Evolutionary conservation across 495 filamentous ascomycete species (phyloP).

Genomic region (Neohortaea acidophila): DNA sequence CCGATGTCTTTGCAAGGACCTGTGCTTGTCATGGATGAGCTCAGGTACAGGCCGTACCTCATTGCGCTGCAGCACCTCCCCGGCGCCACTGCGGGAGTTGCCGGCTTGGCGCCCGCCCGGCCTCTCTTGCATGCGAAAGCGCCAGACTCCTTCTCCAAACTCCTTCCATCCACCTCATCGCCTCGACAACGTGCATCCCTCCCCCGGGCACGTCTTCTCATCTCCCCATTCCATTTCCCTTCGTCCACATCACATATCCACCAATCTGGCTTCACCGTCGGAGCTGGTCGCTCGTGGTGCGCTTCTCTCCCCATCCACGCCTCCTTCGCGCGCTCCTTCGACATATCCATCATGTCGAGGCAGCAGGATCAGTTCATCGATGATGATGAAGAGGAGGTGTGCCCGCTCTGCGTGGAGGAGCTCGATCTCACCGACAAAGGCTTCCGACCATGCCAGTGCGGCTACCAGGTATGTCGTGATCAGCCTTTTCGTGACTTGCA

Average conservation of each 20-base stretch:
- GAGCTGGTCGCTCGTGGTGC: neutral
- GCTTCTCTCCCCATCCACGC: neutral
- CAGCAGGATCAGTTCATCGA: slow-evolving; percentile 95
- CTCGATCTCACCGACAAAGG: slow-evolving; percentile 94
- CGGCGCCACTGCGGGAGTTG: too few species aligned
- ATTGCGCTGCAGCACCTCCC: too few species aligned
- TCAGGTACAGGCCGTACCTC: too few species aligned
- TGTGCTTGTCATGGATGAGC: too few species aligned
- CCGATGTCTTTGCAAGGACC: too few species aligned
- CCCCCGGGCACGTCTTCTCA: neutral
- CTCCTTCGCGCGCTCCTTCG: neutral
- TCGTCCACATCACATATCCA: too few species aligned
- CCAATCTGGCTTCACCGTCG: slow-evolving; percentile 10
- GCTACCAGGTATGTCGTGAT: slow-evolving; percentile 64
- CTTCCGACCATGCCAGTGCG: slow-evolving; percentile 94
- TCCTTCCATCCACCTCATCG: neutral
- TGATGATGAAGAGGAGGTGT: slow-evolving; percentile 69
- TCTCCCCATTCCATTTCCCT: neutral
- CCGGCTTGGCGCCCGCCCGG: too few species aligned
- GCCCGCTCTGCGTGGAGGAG: slow-evolving; percentile 95
- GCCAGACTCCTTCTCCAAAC: slow-evolving; percentile 2
- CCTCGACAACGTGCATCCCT: neutral
- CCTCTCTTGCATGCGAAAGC: too few species aligned
- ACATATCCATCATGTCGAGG: slow-evolving; percentile 38
- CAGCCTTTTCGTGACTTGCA: neutral